phyloP scores from a whole-genome alignment of 2,329 filamentous ascomycete genomes.

The Diplodia intermedia region DNA sequence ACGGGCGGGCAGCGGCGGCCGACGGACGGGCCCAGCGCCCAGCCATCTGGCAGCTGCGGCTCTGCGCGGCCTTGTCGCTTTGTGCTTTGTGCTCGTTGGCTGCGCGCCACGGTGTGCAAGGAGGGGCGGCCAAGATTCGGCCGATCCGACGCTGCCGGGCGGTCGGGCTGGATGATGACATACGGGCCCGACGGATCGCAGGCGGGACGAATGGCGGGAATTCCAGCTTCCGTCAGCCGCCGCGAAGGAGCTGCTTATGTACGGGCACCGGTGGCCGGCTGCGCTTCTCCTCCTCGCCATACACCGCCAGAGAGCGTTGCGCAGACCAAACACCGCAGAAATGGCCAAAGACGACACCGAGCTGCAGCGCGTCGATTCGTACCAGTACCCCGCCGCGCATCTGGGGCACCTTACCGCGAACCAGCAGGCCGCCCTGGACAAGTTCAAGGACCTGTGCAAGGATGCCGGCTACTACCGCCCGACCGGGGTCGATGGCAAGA shows the following conservation, averaged over 20 bases:
- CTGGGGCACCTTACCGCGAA: slow-evolving; percentile 74
- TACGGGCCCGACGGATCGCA: slow-evolving; percentile 18
- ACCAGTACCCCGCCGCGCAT: slow-evolving; percentile 76
- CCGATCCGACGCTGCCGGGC: slow-evolving; percentile 17
- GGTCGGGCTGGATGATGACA: slow-evolving; percentile 22
- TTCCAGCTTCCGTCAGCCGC: slow-evolving; percentile 27
- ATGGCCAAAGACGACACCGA: slow-evolving; percentile 35
- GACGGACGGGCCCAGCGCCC: neutral
- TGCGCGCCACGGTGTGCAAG: neutral
- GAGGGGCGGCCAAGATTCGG: slow-evolving; percentile 14
- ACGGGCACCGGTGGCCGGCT: neutral
- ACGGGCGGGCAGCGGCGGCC: no score
- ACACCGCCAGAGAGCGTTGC: neutral
- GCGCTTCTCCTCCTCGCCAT: neutral
- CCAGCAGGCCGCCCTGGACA: slow-evolving; percentile 70
- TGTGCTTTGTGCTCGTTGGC: neutral
- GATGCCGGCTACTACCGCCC: slow-evolving; percentile 70
- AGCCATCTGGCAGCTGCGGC: slow-evolving; percentile 3
- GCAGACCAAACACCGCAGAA: neutral
- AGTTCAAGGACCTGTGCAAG: slow-evolving; percentile 74
- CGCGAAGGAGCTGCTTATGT: slow-evolving; percentile 19
- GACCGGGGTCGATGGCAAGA: slow-evolving; percentile 43
- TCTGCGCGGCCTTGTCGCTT: neutral
- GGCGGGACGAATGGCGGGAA: slow-evolving; percentile 14
- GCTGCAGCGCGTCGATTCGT: slow-evolving; percentile 49